These are phyloP conservation scores for Hypoxylon crocopeplum DNA, from an alignment of 495 filamentous ascomycete species.

Conservation along the genomic window DNA sequence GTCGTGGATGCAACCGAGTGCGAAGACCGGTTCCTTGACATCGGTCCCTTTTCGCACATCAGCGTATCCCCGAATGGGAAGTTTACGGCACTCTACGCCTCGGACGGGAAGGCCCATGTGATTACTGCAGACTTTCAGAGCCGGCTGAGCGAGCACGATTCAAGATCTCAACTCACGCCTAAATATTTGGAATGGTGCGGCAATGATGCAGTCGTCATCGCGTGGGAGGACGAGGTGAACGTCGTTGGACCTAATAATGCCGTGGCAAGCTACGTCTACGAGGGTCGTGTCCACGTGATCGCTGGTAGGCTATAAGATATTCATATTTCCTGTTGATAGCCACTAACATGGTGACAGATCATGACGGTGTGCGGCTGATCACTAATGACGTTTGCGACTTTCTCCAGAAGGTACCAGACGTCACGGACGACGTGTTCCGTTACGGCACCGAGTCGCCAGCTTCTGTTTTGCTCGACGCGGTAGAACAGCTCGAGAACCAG, in stretches of 20 bases:
- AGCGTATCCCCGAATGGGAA: constrained; percentile 89
- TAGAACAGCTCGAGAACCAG: constrained; percentile 88
- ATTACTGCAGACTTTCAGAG: constrained; percentile 94
- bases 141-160: constrained; percentile 90
- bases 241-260: constrained; percentile 85
- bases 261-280: constrained; percentile 85
- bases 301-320: constrained; percentile 63
- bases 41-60: constrained; percentile 90
- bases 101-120: constrained; percentile 87
- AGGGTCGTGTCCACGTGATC: constrained; percentile 86
- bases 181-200: constrained; percentile 95
- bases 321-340: constrained; percentile 55
- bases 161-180: constrained; percentile 80
- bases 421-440: constrained; percentile 86
- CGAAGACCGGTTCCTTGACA: constrained; percentile 87
- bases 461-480: constrained; percentile 89
- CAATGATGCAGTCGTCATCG: constrained; percentile 90
- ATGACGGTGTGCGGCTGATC: constrained; percentile 87
- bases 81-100: constrained; percentile 84
- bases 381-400: constrained; percentile 95
- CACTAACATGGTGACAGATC: constrained; percentile 72
- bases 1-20: constrained; percentile 86
- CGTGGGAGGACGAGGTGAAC: constrained; percentile 99
- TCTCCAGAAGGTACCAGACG: constrained; percentile 88
- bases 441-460: constrained; percentile 86